These are phyloP conservation scores for Arthrobotrys sphaeroides DNA, from an alignment of 2,329 filamentous ascomycete species.

Conservation along the genomic window DNA sequence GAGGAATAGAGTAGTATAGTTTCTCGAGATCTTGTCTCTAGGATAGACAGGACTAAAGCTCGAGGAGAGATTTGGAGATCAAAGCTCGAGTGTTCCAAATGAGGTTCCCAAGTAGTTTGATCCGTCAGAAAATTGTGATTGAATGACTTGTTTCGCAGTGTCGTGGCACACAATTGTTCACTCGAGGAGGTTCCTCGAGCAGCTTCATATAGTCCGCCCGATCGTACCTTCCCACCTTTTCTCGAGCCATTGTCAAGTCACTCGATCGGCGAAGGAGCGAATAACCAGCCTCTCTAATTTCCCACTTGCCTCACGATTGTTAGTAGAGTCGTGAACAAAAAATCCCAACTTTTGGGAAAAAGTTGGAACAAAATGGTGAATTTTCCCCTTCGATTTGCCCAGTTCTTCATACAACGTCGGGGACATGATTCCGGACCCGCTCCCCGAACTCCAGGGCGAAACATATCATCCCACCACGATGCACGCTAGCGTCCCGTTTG, in stretches of 20 bases:
- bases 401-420: conserved; percentile 35
- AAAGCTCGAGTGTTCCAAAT: background rate
- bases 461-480: conserved; percentile 28
- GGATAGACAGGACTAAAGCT: background rate
- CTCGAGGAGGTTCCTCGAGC: conserved; percentile 14
- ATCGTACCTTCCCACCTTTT: background rate
- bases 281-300: conserved; percentile 43
- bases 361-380: conserved; percentile 24
- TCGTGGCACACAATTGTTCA: conserved; percentile 33
- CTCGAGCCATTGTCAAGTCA: background rate
- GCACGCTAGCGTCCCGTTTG: conserved; percentile 11
- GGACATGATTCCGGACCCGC: conserved; percentile 32
- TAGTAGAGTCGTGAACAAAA: conserved; percentile 16
- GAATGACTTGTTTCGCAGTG: background rate
- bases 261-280: background rate
- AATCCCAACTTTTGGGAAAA: conserved; percentile 35
- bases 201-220: conserved; percentile 29
- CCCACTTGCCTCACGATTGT: background rate
- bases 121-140: conserved; percentile 32
- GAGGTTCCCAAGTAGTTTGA: background rate
- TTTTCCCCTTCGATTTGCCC: conserved; percentile 43
- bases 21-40: background rate
- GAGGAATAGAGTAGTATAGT: background rate
- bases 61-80: background rate
- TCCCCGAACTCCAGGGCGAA: conserved; percentile 36